phyloP scores from a whole-genome alignment of 2,329 filamentous ascomycete species.

The Claviceps monticola region DNA sequence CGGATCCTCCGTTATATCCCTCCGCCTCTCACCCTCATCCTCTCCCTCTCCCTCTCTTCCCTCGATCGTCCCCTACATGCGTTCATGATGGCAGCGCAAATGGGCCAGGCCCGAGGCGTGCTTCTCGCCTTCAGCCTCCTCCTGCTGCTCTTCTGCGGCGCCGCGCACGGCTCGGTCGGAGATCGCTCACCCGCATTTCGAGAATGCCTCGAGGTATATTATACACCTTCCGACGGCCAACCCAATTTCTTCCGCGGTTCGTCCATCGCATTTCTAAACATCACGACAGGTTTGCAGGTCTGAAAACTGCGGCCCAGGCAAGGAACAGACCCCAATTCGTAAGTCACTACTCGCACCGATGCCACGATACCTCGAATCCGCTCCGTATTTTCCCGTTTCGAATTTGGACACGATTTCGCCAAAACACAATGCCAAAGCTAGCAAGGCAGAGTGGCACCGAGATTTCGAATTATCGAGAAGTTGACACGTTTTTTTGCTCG shows the following conservation, averaged over 20 bases:
- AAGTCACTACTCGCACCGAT: constrained; percentile 22
- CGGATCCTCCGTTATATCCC: neutral
- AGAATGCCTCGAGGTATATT: constrained; percentile 63
- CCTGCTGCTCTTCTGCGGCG: constrained; percentile 25
- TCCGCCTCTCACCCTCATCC: neutral
- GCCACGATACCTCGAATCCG: no score
- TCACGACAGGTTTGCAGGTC: constrained; percentile 54
- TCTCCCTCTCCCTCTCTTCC: neutral
- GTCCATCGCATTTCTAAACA: neutral
- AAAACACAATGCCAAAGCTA: no score
- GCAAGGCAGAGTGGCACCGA: no score
- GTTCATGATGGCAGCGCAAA: constrained; percentile 17
- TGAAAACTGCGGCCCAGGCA: constrained; percentile 62
- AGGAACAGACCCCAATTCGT: constrained; percentile 53
- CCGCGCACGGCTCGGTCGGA: constrained; percentile 59
- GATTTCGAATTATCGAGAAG: no score
- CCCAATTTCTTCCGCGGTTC: neutral
- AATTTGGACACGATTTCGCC: no score
- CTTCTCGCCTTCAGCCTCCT: constrained; percentile 21
- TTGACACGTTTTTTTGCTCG: neutral
- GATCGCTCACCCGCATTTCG: constrained; percentile 79
- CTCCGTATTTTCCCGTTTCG: no score
- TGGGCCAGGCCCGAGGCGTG: constrained; percentile 20
- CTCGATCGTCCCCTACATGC: constrained; percentile 14
- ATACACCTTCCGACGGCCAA: neutral